These are phyloP conservation scores for Verticillium nubilum DNA, from an alignment of 2,329 filamentous ascomycete species.

Conservation along the genomic window DNA sequence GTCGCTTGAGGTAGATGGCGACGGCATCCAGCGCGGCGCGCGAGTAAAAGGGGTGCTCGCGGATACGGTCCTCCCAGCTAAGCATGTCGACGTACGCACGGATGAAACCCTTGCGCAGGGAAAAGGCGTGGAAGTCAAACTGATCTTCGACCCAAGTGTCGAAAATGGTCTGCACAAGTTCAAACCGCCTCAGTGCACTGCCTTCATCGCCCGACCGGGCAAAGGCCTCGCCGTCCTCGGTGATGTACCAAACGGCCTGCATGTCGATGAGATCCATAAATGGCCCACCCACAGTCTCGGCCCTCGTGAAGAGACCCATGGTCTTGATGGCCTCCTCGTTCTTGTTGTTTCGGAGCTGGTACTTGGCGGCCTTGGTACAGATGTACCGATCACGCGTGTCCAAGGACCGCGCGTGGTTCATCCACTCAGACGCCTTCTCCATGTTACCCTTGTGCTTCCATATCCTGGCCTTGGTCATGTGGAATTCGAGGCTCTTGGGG, in stretches of 20 bases:
- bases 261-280: constrained; percentile 91
- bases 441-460: constrained; percentile 84
- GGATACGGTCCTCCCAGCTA: constrained; percentile 86
- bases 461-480: constrained; percentile 94
- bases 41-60: constrained; percentile 90
- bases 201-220: constrained; percentile 75
- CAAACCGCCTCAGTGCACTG: constrained; percentile 87
- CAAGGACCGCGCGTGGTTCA: constrained; percentile 80
- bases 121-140: constrained; percentile 98
- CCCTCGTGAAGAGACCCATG: constrained; percentile 89
- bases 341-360: constrained; percentile 88
- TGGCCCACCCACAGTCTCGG: constrained; percentile 82
- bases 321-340: constrained; percentile 81
- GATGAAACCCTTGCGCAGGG: constrained; percentile 92
- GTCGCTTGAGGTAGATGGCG: constrained; percentile 71
- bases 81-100: constrained; percentile 95
- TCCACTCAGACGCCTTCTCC: constrained; percentile 73
- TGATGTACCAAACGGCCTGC: constrained; percentile 97
- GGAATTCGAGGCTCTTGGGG: constrained; percentile 79
- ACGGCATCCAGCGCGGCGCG: constrained; percentile 78
- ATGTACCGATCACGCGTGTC: constrained; percentile 94
- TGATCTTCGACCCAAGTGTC: constrained; percentile 98
- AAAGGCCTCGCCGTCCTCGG: constrained; percentile 89
- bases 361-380: constrained; percentile 97
- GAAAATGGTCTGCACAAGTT: constrained; percentile 85